These are phyloP conservation scores for Solanum sejunctum DNA, from an alignment of 257 asterid genomes.

Conservation along the genomic window DNA sequence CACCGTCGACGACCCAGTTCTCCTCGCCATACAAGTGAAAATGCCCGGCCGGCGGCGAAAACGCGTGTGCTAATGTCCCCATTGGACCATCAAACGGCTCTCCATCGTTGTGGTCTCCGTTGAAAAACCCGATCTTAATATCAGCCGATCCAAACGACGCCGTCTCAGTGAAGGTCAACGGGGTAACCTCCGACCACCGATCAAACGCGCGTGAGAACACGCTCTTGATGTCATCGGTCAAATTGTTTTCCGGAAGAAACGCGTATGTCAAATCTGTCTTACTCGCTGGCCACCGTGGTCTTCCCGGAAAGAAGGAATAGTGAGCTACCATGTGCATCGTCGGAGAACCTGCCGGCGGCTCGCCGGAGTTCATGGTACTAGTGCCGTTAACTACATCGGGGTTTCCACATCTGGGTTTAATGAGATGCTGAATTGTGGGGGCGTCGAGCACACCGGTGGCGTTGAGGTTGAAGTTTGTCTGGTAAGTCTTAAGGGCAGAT, in stretches of 20 bases:
- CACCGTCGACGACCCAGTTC: conserved; percentile 69
- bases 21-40: conserved; percentile 72
- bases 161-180: conserved; percentile 40
- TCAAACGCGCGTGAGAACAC: conserved; percentile 61
- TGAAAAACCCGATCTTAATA: conserved; percentile 43
- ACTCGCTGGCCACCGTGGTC: conserved; percentile 58
- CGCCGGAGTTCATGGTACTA: conserved; percentile 40
- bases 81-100: conserved; percentile 78
- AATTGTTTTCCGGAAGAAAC: conserved; percentile 32
- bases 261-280: conserved; percentile 44
- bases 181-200: conserved; percentile 81
- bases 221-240: conserved; percentile 11
- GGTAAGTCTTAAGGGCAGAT: conserved; percentile 49
- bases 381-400: conserved; percentile 62
- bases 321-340: conserved; percentile 11
- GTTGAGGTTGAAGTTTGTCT: conserved; percentile 60
- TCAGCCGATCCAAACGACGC: conserved; percentile 35
- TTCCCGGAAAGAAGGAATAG: conserved; percentile 54
- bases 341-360: not conserved
- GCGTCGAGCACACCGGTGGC: conserved; percentile 53
- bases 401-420: conserved; percentile 66
- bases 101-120: conserved; percentile 76
- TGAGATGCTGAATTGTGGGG: conserved; percentile 27
- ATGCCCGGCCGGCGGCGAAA: conserved; percentile 62
- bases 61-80: conserved; percentile 86